Evolutionary conservation across 2,329 filamentous ascomycete species (phyloP).

Genomic region (Aspergillus oerlinghausenensis): DNA sequence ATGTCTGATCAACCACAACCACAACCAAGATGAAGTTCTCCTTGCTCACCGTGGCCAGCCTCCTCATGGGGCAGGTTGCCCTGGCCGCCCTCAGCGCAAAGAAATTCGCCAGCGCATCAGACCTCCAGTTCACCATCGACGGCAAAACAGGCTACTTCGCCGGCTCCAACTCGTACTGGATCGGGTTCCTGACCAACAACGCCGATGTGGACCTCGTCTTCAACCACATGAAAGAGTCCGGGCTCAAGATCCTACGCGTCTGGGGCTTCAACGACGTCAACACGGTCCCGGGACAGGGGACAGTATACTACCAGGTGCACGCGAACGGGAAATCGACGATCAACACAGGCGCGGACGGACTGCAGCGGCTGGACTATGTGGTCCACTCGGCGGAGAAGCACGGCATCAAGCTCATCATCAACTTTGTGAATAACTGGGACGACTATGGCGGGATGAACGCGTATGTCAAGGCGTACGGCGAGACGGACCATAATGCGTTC

Average conservation of each 20-base stretch:
- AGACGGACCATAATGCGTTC: constrained; percentile 47
- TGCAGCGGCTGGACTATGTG: constrained; percentile 62
- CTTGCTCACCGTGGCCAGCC: not conserved
- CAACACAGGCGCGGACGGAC: constrained; percentile 59
- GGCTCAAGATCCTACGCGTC: constrained; percentile 48
- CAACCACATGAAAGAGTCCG: constrained; percentile 31
- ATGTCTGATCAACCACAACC: not conserved
- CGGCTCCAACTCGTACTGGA: constrained; percentile 52
- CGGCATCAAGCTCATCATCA: constrained; percentile 58
- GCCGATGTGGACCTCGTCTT: constrained; percentile 45
- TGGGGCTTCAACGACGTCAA: constrained; percentile 53
- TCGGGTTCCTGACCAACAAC: constrained; percentile 47
- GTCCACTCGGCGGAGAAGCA: constrained; percentile 56
- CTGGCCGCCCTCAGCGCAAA: not conserved
- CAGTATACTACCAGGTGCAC: constrained; percentile 44
- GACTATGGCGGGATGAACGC: constrained; percentile 63
- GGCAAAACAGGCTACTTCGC: constrained; percentile 42
- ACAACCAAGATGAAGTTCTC: not conserved
- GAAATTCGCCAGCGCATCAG: constrained; percentile 20
- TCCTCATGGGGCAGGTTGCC: not conserved
- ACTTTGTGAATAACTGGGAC: constrained; percentile 61
- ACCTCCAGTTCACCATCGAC: constrained; percentile 36
- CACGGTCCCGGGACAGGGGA: constrained; percentile 35
- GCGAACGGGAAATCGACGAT: constrained; percentile 44
- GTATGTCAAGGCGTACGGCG: constrained; percentile 54